These are phyloP conservation scores for Allantophomopsis cytisporea DNA, from an alignment of 2,329 filamentous ascomycete species.

Conservation along the genomic window DNA sequence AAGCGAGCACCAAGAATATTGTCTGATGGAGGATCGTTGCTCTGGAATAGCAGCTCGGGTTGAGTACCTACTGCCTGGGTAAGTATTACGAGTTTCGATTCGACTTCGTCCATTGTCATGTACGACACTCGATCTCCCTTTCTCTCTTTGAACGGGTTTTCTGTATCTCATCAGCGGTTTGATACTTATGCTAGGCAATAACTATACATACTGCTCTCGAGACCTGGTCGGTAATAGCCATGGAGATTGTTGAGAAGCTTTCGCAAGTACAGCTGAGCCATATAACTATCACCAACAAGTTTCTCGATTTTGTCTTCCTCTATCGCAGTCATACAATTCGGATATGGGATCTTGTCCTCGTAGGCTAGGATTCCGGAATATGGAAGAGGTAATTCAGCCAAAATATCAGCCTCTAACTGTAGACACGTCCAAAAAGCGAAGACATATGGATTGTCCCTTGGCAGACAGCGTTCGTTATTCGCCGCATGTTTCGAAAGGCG, in stretches of 20 bases:
- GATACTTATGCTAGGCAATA: no score
- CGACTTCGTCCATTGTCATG: not conserved
- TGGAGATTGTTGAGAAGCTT: constrained; percentile 53
- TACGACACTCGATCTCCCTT: no score
- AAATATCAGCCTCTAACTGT: constrained; percentile 88
- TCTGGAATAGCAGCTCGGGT: constrained; percentile 17
- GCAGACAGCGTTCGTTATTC: constrained; percentile 2
- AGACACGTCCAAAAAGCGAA: constrained; percentile 89
- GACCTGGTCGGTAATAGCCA: constrained; percentile 17
- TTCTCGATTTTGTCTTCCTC: constrained; percentile 28
- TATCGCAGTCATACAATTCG: constrained; percentile 34
- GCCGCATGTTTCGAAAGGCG: constrained; percentile 10
- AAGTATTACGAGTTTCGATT: not conserved
- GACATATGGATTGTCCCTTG: constrained; percentile 47
- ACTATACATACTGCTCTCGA: constrained; percentile 1
- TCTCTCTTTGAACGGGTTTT: not conserved
- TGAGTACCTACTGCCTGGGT: not conserved
- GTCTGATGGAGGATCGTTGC: constrained; percentile 49
- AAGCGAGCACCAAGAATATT: constrained; percentile 76
- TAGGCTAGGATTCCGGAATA: constrained; percentile 48
- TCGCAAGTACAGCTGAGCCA: constrained; percentile 48
- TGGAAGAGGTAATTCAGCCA: constrained; percentile 65
- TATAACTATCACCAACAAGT: constrained; percentile 42
- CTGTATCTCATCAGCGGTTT: not conserved
- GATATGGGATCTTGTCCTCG: constrained; percentile 53